phyloP scores from a whole-genome alignment of 208 protist species.

The Acanthamoeba sp. region DNA sequence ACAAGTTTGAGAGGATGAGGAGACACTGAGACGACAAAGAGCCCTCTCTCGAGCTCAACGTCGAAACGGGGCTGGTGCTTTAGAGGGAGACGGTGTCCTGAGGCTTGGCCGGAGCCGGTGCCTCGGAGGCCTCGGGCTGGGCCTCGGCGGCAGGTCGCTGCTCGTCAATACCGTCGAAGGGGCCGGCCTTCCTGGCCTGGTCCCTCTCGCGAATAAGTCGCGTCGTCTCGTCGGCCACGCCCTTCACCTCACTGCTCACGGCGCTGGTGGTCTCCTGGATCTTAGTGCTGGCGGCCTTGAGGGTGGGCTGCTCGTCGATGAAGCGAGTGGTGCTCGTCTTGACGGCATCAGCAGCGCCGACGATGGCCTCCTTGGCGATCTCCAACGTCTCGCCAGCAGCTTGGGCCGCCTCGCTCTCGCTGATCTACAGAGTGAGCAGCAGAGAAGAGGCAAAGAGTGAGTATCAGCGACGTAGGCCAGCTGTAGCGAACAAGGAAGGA shows the following conservation, averaged over 20 bases:
- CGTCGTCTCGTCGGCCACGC: conserved; percentile 46
- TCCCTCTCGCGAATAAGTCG: conserved; percentile 64
- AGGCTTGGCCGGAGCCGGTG: conserved; percentile 9
- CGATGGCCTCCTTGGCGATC: conserved; percentile 19
- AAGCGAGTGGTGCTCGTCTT: conserved; percentile 50
- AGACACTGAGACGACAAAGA: neutral
- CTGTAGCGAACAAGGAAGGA: neutral
- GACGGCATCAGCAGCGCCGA: neutral
- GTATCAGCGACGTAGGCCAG: neutral
- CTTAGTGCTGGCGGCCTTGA: conserved; percentile 62
- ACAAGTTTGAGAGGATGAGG: neutral
- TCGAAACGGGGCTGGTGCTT: neutral
- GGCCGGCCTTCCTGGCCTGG: conserved; percentile 46
- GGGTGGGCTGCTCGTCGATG: conserved; percentile 45
- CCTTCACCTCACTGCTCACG: conserved; percentile 59
- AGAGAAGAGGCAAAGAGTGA: neutral
- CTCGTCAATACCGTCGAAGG: conserved; percentile 46
- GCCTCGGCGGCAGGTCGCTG: neutral
- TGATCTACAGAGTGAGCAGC: neutral
- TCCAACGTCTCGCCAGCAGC: conserved; percentile 23
- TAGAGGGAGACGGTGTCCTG: conserved; percentile 65
- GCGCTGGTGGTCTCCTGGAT: conserved; percentile 29
- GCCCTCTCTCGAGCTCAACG: neutral
- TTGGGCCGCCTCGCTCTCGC: conserved; percentile 36
- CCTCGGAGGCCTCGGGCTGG: neutral